Evolutionary conservation across 192 early-diverging fungal genomes (phyloP).

Genomic region (Jimgerdemannia lactiflua): DNA sequence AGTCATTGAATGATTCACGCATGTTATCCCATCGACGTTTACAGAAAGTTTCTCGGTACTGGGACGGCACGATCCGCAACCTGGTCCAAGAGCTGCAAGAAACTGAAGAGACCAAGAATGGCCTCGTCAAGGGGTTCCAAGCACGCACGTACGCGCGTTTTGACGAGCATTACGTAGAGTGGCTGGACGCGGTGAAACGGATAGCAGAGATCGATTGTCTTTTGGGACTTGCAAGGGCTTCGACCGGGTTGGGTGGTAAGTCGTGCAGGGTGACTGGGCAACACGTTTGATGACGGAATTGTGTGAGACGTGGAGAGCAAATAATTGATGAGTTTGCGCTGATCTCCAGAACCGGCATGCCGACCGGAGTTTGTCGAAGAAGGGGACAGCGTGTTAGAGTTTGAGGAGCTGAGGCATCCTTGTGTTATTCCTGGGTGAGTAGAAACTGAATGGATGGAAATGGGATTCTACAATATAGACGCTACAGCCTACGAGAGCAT

Average conservation of each 20-base stretch:
- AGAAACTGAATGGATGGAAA: too few species aligned
- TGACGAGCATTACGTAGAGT: slow-evolving; percentile 71
- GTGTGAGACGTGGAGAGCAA: not conserved
- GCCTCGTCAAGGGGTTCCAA: slow-evolving; percentile 73
- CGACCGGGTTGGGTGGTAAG: slow-evolving; percentile 62
- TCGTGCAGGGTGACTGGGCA: not conserved
- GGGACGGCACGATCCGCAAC: slow-evolving; percentile 59
- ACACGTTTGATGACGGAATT: not conserved
- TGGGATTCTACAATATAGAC: too few species aligned
- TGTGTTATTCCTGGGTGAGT: slow-evolving; percentile 71
- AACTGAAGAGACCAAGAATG: slow-evolving; percentile 73
- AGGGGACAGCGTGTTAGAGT: slow-evolving; percentile 66
- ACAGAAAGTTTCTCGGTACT: slow-evolving; percentile 80
- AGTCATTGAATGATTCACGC: not conserved
- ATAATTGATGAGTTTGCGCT: not conserved
- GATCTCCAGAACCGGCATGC: slow-evolving; percentile 66
- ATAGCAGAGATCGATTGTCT: slow-evolving; percentile 90
- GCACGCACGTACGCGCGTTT: slow-evolving; percentile 78
- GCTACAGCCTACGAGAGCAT: too few species aligned
- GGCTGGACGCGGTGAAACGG: slow-evolving; percentile 67
- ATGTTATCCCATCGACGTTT: not conserved
- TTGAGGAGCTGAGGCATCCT: slow-evolving; percentile 92
- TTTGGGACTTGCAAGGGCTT: slow-evolving; percentile 68
- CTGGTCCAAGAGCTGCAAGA: slow-evolving; percentile 77
- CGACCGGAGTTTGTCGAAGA: slow-evolving; percentile 81